Percentiles rank a stretch among this genome's conserved stretches.
Evolutionary conservation across 2,329 filamentous ascomycete species (phyloP).

Genomic region (Alternaria sp.): DNA sequence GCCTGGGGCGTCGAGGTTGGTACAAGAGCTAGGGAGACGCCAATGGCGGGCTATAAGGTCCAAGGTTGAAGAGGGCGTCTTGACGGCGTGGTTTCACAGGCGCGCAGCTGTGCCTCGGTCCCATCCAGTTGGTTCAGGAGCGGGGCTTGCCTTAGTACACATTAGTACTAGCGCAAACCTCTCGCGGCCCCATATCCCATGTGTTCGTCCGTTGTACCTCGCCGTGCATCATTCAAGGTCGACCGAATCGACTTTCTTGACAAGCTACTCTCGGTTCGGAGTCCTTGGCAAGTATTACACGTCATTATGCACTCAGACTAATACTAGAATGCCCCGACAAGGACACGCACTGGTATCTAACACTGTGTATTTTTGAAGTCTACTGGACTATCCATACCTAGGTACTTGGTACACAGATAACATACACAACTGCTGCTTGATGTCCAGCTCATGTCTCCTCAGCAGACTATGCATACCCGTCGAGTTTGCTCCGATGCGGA

Average conservation of each 20-base stretch:
- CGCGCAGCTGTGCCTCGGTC: conserved; percentile 10
- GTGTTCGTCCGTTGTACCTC: background rate
- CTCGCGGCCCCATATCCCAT: background rate
- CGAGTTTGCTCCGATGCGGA: background rate
- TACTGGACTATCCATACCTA: background rate
- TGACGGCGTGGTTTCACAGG: background rate
- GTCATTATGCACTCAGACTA: too few species aligned
- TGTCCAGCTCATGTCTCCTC: background rate
- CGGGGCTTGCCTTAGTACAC: background rate
- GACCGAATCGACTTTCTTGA: background rate
- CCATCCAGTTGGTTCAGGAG: background rate
- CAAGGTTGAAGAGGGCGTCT: background rate
- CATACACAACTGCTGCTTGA: background rate
- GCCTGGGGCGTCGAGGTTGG: background rate
- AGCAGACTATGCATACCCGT: background rate
- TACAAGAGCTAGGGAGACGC: background rate
- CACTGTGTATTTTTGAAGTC: too few species aligned
- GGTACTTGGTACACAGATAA: background rate
- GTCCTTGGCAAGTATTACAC: background rate
- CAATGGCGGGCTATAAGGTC: conserved; percentile 6
- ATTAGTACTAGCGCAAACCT: background rate
- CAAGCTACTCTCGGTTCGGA: background rate
- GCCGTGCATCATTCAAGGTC: too few species aligned
- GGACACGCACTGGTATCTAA: background rate
- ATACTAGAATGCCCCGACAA: background rate